These are phyloP conservation scores for Purpureocillium takamizusanense DNA, from an alignment of 2,329 filamentous ascomycete genomes.

Conservation along the genomic window DNA sequence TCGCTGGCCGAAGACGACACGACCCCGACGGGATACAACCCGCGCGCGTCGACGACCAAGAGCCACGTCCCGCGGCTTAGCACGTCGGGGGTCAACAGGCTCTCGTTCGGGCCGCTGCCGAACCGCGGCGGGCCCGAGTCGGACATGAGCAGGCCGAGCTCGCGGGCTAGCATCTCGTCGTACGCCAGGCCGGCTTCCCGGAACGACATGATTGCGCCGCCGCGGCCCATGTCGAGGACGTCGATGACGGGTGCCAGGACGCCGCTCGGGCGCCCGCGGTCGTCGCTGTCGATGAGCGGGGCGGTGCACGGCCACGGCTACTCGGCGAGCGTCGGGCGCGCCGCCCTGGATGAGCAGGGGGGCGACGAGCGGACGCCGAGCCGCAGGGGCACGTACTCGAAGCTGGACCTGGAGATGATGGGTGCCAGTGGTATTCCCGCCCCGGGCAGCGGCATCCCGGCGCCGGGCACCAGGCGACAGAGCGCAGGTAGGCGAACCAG, in stretches of 20 bases:
- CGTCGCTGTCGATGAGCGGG: conserved; percentile 63
- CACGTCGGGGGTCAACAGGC: conserved; percentile 51
- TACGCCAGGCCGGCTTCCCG: conserved; percentile 46
- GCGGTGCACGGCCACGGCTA: conserved; percentile 50
- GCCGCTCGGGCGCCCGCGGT: conserved; percentile 60
- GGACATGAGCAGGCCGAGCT: conserved; percentile 54
- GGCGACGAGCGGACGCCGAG: conserved; percentile 41
- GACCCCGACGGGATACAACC: conserved; percentile 32
- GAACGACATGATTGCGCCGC: conserved; percentile 41
- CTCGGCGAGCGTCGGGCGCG: conserved; percentile 47
- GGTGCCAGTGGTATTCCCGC: conserved; percentile 28
- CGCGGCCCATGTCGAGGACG: conserved; percentile 56
- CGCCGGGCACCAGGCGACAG: conserved; percentile 33
- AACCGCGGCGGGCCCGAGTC: conserved; percentile 42
- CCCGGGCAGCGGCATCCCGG: conserved; percentile 36
- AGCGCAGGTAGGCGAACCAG: conserved; percentile 35
- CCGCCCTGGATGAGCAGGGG: conserved; percentile 36
- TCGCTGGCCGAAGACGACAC: conserved; percentile 41
- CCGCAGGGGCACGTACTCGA: conserved; percentile 43
- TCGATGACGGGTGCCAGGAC: conserved; percentile 54
- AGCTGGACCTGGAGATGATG: conserved; percentile 32
- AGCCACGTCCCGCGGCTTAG: conserved; percentile 51
- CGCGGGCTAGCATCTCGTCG: conserved; percentile 55
- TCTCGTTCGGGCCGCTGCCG: conserved; percentile 55
- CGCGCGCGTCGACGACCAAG: conserved; percentile 24